A percentile compares a stretch with the other conserved stretches of the same genome.
Evolutionary conservation across 139 green algal species (phyloP).

Genomic region (Picochlorum sp.): DNA sequence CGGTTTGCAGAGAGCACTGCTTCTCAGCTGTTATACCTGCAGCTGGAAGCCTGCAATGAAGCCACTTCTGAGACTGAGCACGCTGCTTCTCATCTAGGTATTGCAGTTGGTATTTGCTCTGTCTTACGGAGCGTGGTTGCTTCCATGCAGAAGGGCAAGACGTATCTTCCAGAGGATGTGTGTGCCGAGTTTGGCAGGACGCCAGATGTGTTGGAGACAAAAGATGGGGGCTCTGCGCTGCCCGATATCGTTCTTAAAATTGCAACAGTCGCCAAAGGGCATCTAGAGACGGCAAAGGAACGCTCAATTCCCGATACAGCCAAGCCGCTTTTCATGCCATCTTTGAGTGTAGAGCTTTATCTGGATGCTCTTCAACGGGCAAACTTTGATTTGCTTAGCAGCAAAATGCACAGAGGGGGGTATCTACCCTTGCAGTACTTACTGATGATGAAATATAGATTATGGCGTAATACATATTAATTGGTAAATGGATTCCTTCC

Average conservation of each 20-base stretch:
- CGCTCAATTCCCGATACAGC: slow-evolving; percentile 12
- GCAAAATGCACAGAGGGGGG: slow-evolving; percentile 18
- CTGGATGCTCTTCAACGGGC: slow-evolving; percentile 43
- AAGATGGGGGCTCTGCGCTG: slow-evolving; percentile 1
- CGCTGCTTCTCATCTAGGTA: slow-evolving; percentile 63
- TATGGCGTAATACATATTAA: neutral
- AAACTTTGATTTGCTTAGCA: slow-evolving; percentile 52
- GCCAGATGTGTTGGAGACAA: neutral
- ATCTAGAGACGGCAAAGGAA: slow-evolving; percentile 49
- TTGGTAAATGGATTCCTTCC: slow-evolving; percentile 1
- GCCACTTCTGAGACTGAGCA: slow-evolving; percentile 46
- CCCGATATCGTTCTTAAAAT: slow-evolving; percentile 15
- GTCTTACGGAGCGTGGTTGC: slow-evolving; percentile 30
- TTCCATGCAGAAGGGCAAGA: neutral
- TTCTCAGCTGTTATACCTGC: slow-evolving; percentile 43
- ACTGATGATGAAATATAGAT: slow-evolving; percentile 47
- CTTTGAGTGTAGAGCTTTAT: slow-evolving; percentile 34
- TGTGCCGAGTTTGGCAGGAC: neutral
- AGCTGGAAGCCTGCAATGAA: slow-evolving; percentile 26
- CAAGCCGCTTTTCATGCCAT: slow-evolving; percentile 38
- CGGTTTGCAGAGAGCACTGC: slow-evolving; percentile 56
- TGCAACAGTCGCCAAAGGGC: slow-evolving; percentile 5
- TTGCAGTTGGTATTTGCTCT: slow-evolving; percentile 51
- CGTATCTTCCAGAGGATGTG: neutral
- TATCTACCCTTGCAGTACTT: slow-evolving; percentile 41